Base-by-base conservation (phyloP, 2,329 filamentous ascomycete species). In the Fusarium pininemorale region DNA sequence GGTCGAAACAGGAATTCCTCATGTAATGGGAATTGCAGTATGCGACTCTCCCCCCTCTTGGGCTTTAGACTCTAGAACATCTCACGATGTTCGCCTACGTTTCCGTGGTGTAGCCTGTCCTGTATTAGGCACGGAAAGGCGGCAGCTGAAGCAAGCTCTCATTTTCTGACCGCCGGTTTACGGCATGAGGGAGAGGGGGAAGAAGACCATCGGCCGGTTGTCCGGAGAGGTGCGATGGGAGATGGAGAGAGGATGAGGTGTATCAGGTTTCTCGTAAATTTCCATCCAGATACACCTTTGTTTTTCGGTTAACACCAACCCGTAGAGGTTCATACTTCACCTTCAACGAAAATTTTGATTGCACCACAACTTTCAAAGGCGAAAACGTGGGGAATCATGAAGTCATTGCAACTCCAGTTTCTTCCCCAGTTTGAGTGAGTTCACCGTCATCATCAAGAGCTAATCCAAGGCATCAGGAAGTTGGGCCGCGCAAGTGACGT, bases 321-420 rank as follows among this genome's bases (percentile, higher is more conserved):
- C 30, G 30, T 39, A 66, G 28, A 56, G 42, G 48, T 58, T 50
- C 61, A 32, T 53, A 24, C 13, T 45, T 20, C 24, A 39, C 35
- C 8, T 5, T 39, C 35, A 38, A 24, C 15, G 51, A 32, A 28
- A 26, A 54, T 16, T 39, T 55, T 10, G 9, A 10, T 10, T 32
- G 39, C 54, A 57, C 35, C 41, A 41, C 26, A 38, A 53, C 60
- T 39, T 38, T 18, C 50, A 35, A 30, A 47, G 54, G 55, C 55
- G n/a, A 57, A 56, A 67, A 67, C 71, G 72, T 76, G 73, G 75
- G 68, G 75, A 69, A 72, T 75, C 55, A 69, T 76, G 74, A 70
- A 72, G 67, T 75, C 75, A 77, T 75, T 75, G 44, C 68, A 71
- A 62, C 70, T 60, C 70, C 70, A 73, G 54, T 67, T 67, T 50